These are phyloP conservation scores for Coemansia erecta DNA, from an alignment of 192 early-diverging fungal genomes.

Conservation along the genomic window DNA sequence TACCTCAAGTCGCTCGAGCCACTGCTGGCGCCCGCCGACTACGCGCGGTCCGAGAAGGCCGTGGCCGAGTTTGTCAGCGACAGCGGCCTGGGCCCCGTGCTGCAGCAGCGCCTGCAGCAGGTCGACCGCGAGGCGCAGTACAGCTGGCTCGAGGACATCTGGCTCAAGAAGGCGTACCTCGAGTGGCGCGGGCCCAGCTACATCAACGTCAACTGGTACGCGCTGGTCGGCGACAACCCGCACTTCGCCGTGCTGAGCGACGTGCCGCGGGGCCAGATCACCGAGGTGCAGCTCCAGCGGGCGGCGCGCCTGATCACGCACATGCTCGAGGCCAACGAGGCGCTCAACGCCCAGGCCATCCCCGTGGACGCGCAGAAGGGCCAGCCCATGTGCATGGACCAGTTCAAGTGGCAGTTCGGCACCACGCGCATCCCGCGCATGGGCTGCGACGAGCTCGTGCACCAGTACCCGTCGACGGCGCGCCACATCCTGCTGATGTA, in stretches of 20 bases:
- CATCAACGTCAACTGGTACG: slow-evolving; percentile 92
- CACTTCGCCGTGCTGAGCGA: slow-evolving; percentile 42
- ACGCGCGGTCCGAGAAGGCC: slow-evolving; percentile 58
- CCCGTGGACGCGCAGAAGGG: slow-evolving; percentile 69
- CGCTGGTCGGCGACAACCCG: slow-evolving; percentile 64
- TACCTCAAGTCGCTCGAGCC: slow-evolving; percentile 76
- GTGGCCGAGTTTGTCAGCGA: slow-evolving; percentile 67
- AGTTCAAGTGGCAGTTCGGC: slow-evolving; percentile 86
- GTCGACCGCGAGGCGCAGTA: slow-evolving; percentile 65
- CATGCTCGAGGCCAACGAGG: slow-evolving; percentile 72
- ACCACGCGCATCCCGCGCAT: slow-evolving; percentile 71
- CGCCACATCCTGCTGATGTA: slow-evolving; percentile 84
- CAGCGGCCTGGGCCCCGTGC: slow-evolving; percentile 66
- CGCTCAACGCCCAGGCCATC: slow-evolving; percentile 62
- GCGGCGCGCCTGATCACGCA: slow-evolving; percentile 72
- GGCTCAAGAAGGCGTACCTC: slow-evolving; percentile 79
- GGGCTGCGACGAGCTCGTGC: slow-evolving; percentile 67
- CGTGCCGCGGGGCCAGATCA: slow-evolving; percentile 53
- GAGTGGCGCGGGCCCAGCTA: slow-evolving; percentile 81
- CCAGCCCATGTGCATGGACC: slow-evolving; percentile 90
- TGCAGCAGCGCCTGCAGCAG: slow-evolving; percentile 72
- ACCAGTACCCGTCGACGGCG: slow-evolving; percentile 68
- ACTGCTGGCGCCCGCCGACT: slow-evolving; percentile 61
- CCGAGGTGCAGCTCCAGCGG: slow-evolving; percentile 71
- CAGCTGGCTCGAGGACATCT: slow-evolving; percentile 89